Evolutionary conservation across 495 filamentous ascomycete species (phyloP).

Genomic region (Lasiosphaeria ovina): DNA sequence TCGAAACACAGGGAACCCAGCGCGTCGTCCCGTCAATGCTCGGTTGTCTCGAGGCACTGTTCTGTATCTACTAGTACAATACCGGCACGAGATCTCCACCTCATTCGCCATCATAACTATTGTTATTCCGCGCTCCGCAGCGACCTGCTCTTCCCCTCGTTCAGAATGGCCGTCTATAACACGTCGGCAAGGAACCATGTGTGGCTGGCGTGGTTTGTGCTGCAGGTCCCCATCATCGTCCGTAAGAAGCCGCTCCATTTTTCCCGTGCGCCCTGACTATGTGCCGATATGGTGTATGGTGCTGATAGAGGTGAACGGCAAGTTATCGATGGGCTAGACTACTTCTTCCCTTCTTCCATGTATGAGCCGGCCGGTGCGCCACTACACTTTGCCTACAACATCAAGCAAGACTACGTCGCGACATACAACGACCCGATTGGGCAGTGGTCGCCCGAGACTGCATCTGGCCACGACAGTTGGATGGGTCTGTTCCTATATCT

Average conservation of each 20-base stretch:
- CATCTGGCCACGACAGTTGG: constrained; percentile 51
- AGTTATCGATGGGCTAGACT: constrained; percentile 66
- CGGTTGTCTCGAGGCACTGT: too few relatives aligned
- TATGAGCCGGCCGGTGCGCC: constrained; percentile 40
- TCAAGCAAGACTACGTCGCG: constrained; percentile 63
- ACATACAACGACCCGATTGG: constrained; percentile 79
- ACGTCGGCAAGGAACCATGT: constrained; percentile 45
- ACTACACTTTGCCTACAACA: constrained; percentile 44
- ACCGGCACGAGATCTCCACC: background rate
- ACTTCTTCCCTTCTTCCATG: constrained; percentile 62
- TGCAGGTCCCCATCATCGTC: constrained; percentile 66
- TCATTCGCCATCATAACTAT: background rate
- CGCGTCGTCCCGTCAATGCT: too few relatives aligned
- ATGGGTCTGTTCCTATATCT: constrained; percentile 66
- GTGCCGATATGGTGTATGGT: background rate
- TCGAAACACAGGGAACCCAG: too few relatives aligned
- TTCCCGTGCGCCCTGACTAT: background rate
- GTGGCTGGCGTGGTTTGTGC: constrained; percentile 69
- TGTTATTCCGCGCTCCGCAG: background rate
- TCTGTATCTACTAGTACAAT: too few relatives aligned
- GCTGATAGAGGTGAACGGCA: background rate
- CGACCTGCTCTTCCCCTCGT: background rate
- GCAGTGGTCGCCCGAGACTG: constrained; percentile 49
- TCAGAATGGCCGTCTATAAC: constrained; percentile 33
- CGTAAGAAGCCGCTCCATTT: constrained; percentile 42